phyloP scores from a whole-genome alignment of 2,329 filamentous ascomycete genomes.

The Atkinsonella hypoxylon region DNA sequence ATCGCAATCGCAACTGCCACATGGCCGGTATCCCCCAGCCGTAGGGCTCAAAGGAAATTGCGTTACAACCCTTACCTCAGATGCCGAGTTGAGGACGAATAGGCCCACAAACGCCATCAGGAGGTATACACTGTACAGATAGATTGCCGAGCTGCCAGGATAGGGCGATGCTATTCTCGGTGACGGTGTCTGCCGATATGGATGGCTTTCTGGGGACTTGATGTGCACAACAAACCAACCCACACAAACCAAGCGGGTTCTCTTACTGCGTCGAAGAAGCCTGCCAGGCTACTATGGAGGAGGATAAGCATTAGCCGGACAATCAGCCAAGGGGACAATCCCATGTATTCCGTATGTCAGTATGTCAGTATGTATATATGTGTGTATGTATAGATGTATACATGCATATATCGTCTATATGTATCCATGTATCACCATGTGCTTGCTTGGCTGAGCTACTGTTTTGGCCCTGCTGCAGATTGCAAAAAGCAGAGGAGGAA shows the following conservation, averaged over 20 bases:
- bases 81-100: constrained; percentile 50
- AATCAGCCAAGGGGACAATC: constrained; percentile 9
- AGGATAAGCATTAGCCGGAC: neutral
- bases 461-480: neutral
- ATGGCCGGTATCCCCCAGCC: constrained; percentile 56
- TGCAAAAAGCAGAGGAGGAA: neutral
- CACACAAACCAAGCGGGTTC: constrained; percentile 50
- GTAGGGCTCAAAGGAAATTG: constrained; percentile 54
- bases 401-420: too few species aligned
- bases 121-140: constrained; percentile 37
- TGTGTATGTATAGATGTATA: too few species aligned
- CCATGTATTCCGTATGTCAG: neutral
- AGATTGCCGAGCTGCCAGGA: constrained; percentile 58
- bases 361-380: too few species aligned
- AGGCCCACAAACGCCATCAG: constrained; percentile 53
- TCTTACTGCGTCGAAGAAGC: constrained; percentile 43
- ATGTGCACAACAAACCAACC: constrained; percentile 33
- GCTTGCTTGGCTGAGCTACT: neutral
- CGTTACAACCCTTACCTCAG: constrained; percentile 51
- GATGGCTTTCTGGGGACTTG: constrained; percentile 20
- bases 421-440: neutral
- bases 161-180: constrained; percentile 40
- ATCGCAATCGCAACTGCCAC: constrained; percentile 48
- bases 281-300: constrained; percentile 44
- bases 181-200: constrained; percentile 18